These are phyloP conservation scores for Eucalyptus erythrocorys DNA, from an alignment of 345 rosid genomes.

Conservation along the genomic window DNA sequence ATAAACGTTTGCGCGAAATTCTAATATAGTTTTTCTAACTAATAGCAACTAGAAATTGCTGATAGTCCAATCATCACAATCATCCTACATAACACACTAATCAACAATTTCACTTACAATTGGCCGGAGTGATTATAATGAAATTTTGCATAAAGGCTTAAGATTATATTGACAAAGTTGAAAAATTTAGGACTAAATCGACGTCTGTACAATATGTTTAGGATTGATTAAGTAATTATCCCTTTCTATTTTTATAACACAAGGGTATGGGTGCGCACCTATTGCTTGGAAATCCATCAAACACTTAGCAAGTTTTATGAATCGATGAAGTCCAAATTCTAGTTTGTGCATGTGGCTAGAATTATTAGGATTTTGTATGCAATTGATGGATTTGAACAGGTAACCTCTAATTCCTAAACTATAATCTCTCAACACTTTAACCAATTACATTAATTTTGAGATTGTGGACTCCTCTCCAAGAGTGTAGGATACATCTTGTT, in stretches of 20 bases:
- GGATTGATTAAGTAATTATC: background rate
- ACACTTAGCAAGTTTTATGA: background rate
- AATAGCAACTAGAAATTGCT: rapidly evolving
- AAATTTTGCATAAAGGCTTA: background rate
- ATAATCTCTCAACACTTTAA: rapidly evolving
- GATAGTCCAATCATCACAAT: rapidly evolving
- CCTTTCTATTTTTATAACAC: background rate
- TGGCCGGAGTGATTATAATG: rapidly evolving
- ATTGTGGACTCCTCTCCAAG: background rate
- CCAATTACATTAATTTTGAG: background rate
- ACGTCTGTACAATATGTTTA: too few species aligned
- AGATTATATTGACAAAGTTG: too few species aligned
- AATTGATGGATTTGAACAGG: rapidly evolving
- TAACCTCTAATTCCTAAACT: background rate
- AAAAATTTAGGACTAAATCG: too few species aligned
- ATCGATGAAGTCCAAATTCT: rapidly evolving
- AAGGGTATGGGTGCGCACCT: background rate
- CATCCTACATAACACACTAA: rapidly evolving
- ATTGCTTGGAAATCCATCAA: background rate
- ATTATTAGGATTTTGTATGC: background rate
- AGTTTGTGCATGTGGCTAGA: background rate
- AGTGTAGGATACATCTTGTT: rapidly evolving
- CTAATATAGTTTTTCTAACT: rapidly evolving
- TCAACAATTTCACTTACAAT: rapidly evolving
- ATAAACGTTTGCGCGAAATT: rapidly evolving